phyloP scores from a whole-genome alignment of 768 basidiomycete genomes.

The Pleurotus eryngii region DNA sequence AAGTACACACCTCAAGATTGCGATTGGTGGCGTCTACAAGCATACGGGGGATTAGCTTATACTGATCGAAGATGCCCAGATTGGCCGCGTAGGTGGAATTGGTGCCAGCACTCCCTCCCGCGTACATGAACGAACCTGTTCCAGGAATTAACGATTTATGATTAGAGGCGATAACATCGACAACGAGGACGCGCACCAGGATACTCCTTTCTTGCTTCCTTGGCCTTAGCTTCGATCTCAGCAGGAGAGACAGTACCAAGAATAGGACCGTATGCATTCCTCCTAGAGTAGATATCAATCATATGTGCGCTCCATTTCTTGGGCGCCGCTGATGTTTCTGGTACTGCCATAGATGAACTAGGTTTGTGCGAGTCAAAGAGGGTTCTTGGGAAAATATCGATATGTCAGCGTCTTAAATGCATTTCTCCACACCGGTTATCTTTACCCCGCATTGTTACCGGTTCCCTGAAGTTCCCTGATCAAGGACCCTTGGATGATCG shows the following conservation, averaged over 20 bases:
- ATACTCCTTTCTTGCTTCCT: constrained; percentile 56
- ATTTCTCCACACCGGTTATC: neutral
- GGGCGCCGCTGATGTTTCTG: neutral
- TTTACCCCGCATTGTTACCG: neutral
- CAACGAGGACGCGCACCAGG: constrained; percentile 34
- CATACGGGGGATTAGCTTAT: constrained; percentile 81
- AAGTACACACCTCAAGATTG: constrained; percentile 48
- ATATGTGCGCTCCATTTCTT: constrained; percentile 40
- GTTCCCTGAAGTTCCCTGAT: neutral
- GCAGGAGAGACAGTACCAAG: constrained; percentile 60
- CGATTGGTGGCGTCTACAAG: constrained; percentile 57
- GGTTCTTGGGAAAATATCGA: neutral
- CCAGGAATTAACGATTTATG: neutral
- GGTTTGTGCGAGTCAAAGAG: neutral
- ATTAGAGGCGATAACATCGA: neutral
- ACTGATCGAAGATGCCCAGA: constrained; percentile 57
- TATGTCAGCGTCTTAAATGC: neutral
- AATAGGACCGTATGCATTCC: constrained; percentile 35
- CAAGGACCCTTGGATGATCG: no score
- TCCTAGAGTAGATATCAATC: constrained; percentile 33
- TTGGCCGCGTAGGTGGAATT: constrained; percentile 67
- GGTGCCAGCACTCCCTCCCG: constrained; percentile 74
- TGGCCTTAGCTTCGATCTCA: constrained; percentile 65
- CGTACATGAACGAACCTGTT: constrained; percentile 69
- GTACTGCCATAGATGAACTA: constrained; percentile 3